phyloP scores from a whole-genome alignment of 73 alveolate genomes.

The Paramecium tetraurelia region DNA sequence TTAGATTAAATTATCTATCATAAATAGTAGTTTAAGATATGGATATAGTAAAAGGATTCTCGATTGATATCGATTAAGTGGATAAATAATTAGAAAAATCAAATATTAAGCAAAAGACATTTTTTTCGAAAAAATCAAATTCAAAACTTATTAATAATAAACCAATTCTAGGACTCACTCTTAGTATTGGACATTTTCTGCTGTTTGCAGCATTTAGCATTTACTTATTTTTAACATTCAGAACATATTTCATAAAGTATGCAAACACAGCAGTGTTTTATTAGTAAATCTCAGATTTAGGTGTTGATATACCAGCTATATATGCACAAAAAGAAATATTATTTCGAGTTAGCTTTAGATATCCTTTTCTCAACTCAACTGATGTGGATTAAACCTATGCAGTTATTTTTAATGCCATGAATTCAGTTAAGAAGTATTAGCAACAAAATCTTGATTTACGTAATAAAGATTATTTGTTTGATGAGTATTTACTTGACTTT shows the following conservation, averaged over 20 bases:
- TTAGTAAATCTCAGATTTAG: slow-evolving; percentile 8
- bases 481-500: not conserved
- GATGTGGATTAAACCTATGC: not conserved
- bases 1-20: not conserved
- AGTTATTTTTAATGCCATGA: not conserved
- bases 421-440: not conserved
- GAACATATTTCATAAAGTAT: not conserved
- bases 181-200: not conserved
- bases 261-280: not conserved
- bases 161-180: not conserved
- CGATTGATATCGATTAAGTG: not conserved
- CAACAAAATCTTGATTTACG: not conserved
- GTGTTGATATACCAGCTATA: not conserved
- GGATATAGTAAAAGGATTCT: not conserved
- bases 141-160: not conserved
- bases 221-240: not conserved
- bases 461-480: not conserved
- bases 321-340: slow-evolving; percentile 18
- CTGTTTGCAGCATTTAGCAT: not conserved
- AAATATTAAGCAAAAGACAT: not conserved
- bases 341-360: not conserved
- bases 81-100: not conserved
- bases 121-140: not conserved
- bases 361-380: not conserved
- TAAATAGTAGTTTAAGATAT: not conserved